phyloP scores from a whole-genome alignment of 179 eudicot genomes.

The Sideroxylon spinosum region DNA sequence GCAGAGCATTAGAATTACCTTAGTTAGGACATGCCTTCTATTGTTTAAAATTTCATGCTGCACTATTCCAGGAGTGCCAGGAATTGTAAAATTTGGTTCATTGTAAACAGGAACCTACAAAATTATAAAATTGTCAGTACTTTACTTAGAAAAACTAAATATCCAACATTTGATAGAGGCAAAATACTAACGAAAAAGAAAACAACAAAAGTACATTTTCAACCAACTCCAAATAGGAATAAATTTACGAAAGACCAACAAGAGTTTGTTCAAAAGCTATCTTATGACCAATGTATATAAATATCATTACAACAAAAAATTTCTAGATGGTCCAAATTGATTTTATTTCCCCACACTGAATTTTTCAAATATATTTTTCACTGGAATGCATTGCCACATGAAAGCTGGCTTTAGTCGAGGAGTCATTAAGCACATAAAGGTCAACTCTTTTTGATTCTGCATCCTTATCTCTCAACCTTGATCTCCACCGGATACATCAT shows the following conservation, averaged over 20 bases:
- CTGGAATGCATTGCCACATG: not conserved
- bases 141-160: constrained; percentile 1
- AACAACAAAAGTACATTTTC: constrained; percentile 5
- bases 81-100: constrained; percentile 58
- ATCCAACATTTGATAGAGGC: not conserved
- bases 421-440: not conserved
- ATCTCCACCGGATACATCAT: not conserved
- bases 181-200: not conserved
- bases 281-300: not conserved
- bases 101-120: constrained; percentile 72
- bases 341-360: not conserved
- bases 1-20: constrained; percentile 39
- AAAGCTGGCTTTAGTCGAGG: not conserved
- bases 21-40: constrained; percentile 88
- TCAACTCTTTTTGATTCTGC: not conserved
- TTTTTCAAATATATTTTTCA: not conserved
- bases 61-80: constrained; percentile 82
- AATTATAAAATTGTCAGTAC: constrained; percentile 4
- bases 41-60: constrained; percentile 90
- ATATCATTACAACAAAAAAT: not conserved
- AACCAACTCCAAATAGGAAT: not conserved
- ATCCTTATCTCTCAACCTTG: constrained; percentile 1
- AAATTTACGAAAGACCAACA: not conserved
- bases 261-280: not conserved
- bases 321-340: not conserved